Percentiles rank a stretch among this genome's conserved stretches.
These are phyloP conservation scores for Pseudozyma pruni DNA, from an alignment of 1,284 basidiomycete species.

Conservation along the genomic window DNA sequence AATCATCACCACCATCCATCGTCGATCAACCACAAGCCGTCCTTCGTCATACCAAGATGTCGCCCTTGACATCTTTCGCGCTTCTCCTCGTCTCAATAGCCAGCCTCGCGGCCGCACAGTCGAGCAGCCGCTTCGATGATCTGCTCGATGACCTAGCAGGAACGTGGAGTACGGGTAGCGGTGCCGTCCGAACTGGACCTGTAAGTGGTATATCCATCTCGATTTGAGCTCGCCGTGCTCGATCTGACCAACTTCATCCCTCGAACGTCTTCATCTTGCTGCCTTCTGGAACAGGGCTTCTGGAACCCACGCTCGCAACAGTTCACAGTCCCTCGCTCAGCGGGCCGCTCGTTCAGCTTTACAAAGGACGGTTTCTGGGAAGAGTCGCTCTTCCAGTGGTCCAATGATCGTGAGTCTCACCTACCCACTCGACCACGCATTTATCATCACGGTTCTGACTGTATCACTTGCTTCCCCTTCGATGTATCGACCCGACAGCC, in stretches of 20 bases:
- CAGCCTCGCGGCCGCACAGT: constrained; percentile 12
- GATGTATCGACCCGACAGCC: no score
- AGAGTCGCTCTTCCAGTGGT: constrained; percentile 18
- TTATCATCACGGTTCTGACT: no score
- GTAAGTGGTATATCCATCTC: constrained; percentile 36
- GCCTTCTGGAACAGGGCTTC: constrained; percentile 19
- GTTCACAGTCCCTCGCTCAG: constrained; percentile 18
- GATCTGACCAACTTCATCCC: background rate
- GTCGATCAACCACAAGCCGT: no score
- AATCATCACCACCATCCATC: no score
- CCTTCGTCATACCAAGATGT: constrained; percentile 1
- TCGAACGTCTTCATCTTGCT: background rate
- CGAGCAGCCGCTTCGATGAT: constrained; percentile 12
- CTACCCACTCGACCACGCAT: no score
- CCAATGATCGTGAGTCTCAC: constrained; percentile 16
- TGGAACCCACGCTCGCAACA: constrained; percentile 31
- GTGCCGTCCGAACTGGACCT: constrained; percentile 56
- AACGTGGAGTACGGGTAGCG: constrained; percentile 63
- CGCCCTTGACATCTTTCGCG: background rate
- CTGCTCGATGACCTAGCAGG: constrained; percentile 27
- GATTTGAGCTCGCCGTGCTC: no score
- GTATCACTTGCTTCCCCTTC: no score
- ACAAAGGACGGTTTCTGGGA: constrained; percentile 33
- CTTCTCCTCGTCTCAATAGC: constrained; percentile 3
- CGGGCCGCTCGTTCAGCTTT: constrained; percentile 26